These are phyloP conservation scores for Acanthamoeba triangularis DNA, from an alignment of 208 protist species.

Conservation along the genomic window DNA sequence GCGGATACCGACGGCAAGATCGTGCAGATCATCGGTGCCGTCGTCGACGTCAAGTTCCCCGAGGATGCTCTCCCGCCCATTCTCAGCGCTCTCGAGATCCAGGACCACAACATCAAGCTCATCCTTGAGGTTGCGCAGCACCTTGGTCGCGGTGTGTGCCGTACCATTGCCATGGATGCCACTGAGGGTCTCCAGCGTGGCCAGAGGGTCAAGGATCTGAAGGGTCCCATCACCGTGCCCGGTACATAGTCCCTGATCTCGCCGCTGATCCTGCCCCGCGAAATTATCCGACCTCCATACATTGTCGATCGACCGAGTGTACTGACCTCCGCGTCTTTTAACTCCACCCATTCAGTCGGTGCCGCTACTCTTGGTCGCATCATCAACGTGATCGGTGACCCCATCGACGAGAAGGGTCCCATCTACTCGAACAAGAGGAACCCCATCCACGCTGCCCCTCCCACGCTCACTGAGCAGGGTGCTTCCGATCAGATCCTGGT, in stretches of 20 bases:
- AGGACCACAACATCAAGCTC: conserved; percentile 89
- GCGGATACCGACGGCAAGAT: conserved; percentile 73
- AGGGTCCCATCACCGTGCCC: conserved; percentile 97
- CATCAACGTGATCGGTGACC: conserved; percentile 99
- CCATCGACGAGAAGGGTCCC: conserved; percentile 98
- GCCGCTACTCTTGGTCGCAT: conserved; percentile 97
- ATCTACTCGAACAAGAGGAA: conserved; percentile 94
- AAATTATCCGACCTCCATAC: too few relatives aligned
- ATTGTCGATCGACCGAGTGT: too few relatives aligned
- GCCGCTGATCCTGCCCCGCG: background rate
- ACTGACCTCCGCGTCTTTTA: too few relatives aligned
- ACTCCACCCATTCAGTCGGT: conserved; percentile 91
- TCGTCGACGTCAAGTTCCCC: conserved; percentile 98
- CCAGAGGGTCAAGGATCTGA: conserved; percentile 96
- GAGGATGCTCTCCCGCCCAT: conserved; percentile 97
- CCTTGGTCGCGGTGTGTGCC: conserved; percentile 96
- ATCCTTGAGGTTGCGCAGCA: conserved; percentile 98
- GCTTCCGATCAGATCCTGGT: conserved; percentile 96
- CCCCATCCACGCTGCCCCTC: conserved; percentile 97
- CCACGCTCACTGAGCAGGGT: conserved; percentile 96
- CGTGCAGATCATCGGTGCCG: conserved; percentile 98
- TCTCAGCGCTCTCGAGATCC: conserved; percentile 97
- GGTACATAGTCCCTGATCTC: background rate
- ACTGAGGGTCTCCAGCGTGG: conserved; percentile 98
- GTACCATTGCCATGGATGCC: conserved; percentile 99